phyloP scores from a whole-genome alignment of 352 stramenopile species.

The Phytopythium helicoides region DNA sequence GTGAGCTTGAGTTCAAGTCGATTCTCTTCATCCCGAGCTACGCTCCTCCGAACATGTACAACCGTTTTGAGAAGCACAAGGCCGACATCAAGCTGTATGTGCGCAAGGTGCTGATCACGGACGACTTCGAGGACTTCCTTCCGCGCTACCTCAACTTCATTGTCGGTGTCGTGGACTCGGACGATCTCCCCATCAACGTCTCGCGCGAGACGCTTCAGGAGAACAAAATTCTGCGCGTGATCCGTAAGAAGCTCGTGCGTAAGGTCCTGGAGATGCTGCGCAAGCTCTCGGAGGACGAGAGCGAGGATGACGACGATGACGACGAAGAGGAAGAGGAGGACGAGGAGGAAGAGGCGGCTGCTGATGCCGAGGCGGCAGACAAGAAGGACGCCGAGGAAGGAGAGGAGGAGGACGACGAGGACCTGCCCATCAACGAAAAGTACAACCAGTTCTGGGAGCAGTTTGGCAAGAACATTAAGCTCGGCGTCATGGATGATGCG shows the following conservation, averaged over 20 bases:
- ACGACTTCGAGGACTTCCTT: constrained; percentile 98
- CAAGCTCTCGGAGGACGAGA: constrained; percentile 91
- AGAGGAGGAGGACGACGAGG: constrained; percentile 48
- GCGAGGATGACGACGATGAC: constrained; percentile 70
- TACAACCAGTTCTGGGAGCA: constrained; percentile 99
- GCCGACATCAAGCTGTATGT: constrained; percentile 98
- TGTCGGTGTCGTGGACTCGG: constrained; percentile 98
- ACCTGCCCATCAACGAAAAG: constrained; percentile 67
- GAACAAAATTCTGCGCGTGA: constrained; percentile 99
- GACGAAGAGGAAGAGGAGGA: constrained; percentile 54
- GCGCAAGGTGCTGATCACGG: constrained; percentile 98
- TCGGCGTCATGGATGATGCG: constrained; percentile 98
- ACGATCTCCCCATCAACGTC: constrained; percentile 99
- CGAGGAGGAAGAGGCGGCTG: constrained; percentile 40
- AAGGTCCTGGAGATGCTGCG: constrained; percentile 99
- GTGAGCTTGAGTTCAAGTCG: constrained; percentile 99
- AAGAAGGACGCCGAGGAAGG: constrained; percentile 81
- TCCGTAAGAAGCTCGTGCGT: constrained; percentile 99
- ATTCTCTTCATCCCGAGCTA: constrained; percentile 97
- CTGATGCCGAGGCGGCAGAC: constrained; percentile 54
- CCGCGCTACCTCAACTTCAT: constrained; percentile 99
- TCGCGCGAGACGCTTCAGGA: constrained; percentile 99
- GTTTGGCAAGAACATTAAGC: constrained; percentile 98
- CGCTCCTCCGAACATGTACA: constrained; percentile 85
- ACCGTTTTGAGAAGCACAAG: constrained; percentile 90